Conservation (phyloP, 2,329 filamentous ascomycete species). For the Colletotrichum siamense region DNA sequence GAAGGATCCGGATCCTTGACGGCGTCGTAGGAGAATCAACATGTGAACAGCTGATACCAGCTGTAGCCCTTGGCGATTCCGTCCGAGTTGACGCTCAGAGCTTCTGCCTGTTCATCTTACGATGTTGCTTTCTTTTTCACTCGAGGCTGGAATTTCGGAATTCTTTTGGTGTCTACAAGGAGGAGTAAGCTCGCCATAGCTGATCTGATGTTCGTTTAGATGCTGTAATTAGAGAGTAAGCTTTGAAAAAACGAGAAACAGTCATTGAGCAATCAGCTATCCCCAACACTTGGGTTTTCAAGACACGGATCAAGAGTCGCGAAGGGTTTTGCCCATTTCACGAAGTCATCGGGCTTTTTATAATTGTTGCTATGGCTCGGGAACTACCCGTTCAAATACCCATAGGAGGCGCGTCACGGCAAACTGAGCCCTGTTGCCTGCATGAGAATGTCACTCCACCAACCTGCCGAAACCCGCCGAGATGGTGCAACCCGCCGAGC, state of each 20-base stretch:
- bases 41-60: neutral
- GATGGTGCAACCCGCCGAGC: neutral
- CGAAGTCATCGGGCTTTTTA: neutral
- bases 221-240: accelerated
- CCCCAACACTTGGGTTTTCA: neutral
- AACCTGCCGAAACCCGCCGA: neutral
- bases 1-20: neutral
- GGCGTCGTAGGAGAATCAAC: too few species aligned
- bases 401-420: neutral
- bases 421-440: neutral
- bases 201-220: accelerated
- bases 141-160: neutral
- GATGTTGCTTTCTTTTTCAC: neutral
- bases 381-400: neutral
- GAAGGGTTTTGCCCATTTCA: neutral
- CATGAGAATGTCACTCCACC: neutral
- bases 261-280: neutral
- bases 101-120: neutral
- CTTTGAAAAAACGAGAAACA: neutral
- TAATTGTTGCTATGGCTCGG: neutral
- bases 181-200: neutral
- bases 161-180: neutral
- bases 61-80: neutral
- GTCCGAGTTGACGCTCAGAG: neutral
- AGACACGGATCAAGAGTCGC: neutral